Conservation (phyloP, 805 yeast species). For the Yarrowia yakushimensis region DNA sequence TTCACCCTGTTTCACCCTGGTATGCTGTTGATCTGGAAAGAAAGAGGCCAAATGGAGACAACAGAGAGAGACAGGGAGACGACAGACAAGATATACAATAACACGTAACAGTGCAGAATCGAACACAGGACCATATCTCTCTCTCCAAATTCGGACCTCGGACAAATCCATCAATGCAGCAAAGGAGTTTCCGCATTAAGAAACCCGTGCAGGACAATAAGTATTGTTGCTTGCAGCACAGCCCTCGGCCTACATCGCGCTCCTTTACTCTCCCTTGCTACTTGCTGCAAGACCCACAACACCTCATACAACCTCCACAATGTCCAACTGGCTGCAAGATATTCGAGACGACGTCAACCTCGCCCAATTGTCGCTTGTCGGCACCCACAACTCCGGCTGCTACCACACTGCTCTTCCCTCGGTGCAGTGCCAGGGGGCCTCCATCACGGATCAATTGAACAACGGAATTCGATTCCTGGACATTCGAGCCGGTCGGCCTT, state of each 20-base stretch:
- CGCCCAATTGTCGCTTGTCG: conserved; percentile 62
- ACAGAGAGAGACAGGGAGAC: no score
- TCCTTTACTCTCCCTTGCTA: background rate
- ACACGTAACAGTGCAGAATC: background rate
- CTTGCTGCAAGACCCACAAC: no score
- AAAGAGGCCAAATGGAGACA: no score
- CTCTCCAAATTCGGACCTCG: no score
- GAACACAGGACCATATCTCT: background rate
- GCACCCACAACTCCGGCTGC: conserved; percentile 84
- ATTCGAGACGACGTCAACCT: conserved; percentile 51
- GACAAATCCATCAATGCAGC: background rate
- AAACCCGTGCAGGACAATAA: background rate
- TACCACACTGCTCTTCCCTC: conserved; percentile 67
- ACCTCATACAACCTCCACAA: background rate
- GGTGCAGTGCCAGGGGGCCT: conserved; percentile 68
- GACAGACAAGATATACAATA: no score
- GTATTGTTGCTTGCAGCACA: conserved; percentile 16
- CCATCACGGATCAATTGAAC: conserved; percentile 57
- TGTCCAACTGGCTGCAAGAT: conserved; percentile 50
- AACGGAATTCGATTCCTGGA: conserved; percentile 77
- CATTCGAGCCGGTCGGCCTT: conserved; percentile 58
- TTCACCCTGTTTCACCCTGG: no score
- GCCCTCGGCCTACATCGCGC: background rate
- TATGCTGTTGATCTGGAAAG: no score
- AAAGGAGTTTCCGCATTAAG: background rate